Base-by-base conservation (phyloP, 176 grass and related monocot species). In the Oropetium thomaeum region DNA sequence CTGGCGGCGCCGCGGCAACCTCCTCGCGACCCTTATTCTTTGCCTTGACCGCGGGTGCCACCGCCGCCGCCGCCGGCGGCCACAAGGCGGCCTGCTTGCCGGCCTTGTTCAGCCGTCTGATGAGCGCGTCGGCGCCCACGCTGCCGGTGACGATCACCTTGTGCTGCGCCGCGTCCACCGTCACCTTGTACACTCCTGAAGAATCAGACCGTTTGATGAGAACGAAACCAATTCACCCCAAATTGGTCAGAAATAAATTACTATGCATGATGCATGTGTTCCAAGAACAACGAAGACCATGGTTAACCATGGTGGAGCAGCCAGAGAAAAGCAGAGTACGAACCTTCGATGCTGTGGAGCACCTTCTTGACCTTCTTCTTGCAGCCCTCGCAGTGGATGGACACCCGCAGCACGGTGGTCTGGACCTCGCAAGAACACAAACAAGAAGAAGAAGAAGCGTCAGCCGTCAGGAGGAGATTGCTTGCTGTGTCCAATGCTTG, bases 311-410 rank as follows among this genome's bases (percentile, higher is more conserved):
- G n/a, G n/a, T n/a, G n/a, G n/a, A n/a, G n/a, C n/a, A n/a, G n/a
- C n/a, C n/a, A n/a, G n/a, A n/a, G n/a, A n/a, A n/a, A n/a, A n/a
- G n/a, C n/a, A n/a, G n/a, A n/a, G n/a, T n/a, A n/a, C n/a, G n/a
- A n/a, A n/a, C n/a, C 94, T 65, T 89, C 86, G 52, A 91, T 89
- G 74, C 10, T 74, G 29, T 75, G 73, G 23, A 97, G 87, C 27
- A 93, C 87, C 64, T 78, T 97, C 84, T 66, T 91, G n/a, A 97
- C 94, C 78, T 97, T 93, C 79, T 89, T 97, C 86, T 83, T 91
- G 88, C 94, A 97, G 5, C 94, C 94, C 74, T 93, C 90, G 72
- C 94, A 97, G 79, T 97, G 94, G 73, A 97, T 89, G 47, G 94
- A 91, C 55, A 93, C 91, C 58, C 85, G 87, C 48, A 97, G 76